Conservation (phyloP, 805 yeast species). For the Starmerella riodocensis region DNA sequence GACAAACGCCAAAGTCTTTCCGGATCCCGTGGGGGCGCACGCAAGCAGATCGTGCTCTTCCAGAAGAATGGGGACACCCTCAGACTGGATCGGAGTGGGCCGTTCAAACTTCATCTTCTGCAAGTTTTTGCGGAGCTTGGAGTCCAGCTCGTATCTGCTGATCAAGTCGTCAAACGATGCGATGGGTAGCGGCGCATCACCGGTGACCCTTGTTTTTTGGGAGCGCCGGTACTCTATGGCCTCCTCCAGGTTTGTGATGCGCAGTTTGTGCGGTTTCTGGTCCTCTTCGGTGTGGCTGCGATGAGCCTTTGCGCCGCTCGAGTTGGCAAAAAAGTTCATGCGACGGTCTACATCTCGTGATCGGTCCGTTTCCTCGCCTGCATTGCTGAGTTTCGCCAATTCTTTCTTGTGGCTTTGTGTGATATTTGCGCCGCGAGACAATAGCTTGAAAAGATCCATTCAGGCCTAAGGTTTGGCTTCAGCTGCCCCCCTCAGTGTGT, state of each 20-base stretch:
- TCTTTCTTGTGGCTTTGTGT: conserved; percentile 36
- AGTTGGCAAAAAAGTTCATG: conserved; percentile 55
- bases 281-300: background rate
- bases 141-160: conserved; percentile 52
- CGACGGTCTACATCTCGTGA: conserved; percentile 50
- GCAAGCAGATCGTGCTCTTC: conserved; percentile 68
- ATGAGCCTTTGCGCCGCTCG: background rate
- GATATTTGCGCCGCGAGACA: conserved; percentile 74
- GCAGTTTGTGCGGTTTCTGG: background rate
- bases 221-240: conserved; percentile 49
- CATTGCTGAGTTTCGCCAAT: conserved; percentile 21
- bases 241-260: conserved; percentile 41
- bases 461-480: too few relatives aligned
- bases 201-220: conserved; percentile 58
- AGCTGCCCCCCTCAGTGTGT: too few relatives aligned
- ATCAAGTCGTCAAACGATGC: conserved; percentile 76
- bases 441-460: conserved; percentile 66
- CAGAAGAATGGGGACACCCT: conserved; percentile 65
- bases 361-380: conserved; percentile 19
- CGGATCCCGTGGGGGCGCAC: conserved; percentile 97
- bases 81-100: conserved; percentile 90
- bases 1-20: conserved; percentile 84
- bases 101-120: conserved; percentile 57
- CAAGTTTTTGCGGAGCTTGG: conserved; percentile 46
- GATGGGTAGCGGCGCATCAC: conserved; percentile 85